Evolutionary conservation across 805 yeast genomes (phyloP).

Genomic region (Sugiyamaella qingdaonensis): DNA sequence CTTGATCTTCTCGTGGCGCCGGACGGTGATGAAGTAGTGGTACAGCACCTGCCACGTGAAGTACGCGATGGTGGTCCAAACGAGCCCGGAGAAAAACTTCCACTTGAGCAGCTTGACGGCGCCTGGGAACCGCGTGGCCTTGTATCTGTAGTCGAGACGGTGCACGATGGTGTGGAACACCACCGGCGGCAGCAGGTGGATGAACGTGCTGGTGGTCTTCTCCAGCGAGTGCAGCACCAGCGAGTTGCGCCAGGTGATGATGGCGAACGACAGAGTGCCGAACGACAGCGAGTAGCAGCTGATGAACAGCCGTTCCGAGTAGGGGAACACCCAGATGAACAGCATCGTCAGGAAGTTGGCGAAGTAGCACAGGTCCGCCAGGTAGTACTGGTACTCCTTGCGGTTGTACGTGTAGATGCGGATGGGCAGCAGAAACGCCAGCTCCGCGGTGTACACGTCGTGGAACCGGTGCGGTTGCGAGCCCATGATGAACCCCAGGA

Average conservation of each 20-base stretch:
- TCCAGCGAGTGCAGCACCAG: conserved; percentile 87
- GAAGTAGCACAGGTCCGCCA: conserved; percentile 92
- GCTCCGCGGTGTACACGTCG: conserved; percentile 60
- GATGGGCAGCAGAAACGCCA: conserved; percentile 70
- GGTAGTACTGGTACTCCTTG: conserved; percentile 72
- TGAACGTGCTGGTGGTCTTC: conserved; percentile 85
- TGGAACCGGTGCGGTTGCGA: conserved; percentile 74
- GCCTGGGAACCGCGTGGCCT: conserved; percentile 68
- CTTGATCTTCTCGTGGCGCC: conserved; percentile 71
- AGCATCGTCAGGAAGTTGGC: conserved; percentile 67
- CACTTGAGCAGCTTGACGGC: conserved; percentile 65
- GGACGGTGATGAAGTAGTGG: conserved; percentile 87
- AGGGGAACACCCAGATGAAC: conserved; percentile 81
- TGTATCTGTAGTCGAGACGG: conserved; percentile 53
- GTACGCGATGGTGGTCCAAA: conserved; percentile 78
- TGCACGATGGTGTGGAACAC: conserved; percentile 85
- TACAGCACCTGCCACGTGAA: conserved; percentile 86
- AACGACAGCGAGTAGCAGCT: conserved; percentile 81
- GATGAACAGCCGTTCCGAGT: conserved; percentile 65
- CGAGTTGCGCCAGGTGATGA: conserved; percentile 92
- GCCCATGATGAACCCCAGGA: conserved; percentile 74
- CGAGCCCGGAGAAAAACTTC: conserved; percentile 64
- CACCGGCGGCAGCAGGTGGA: conserved; percentile 86
- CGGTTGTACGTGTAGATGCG: conserved; percentile 79
- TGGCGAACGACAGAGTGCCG: conserved; percentile 91